Evolutionary conservation across 495 filamentous ascomycete species (phyloP), one percentile per base, ranked within the genome.

Genomic region (Neurospora sp.): DNA sequence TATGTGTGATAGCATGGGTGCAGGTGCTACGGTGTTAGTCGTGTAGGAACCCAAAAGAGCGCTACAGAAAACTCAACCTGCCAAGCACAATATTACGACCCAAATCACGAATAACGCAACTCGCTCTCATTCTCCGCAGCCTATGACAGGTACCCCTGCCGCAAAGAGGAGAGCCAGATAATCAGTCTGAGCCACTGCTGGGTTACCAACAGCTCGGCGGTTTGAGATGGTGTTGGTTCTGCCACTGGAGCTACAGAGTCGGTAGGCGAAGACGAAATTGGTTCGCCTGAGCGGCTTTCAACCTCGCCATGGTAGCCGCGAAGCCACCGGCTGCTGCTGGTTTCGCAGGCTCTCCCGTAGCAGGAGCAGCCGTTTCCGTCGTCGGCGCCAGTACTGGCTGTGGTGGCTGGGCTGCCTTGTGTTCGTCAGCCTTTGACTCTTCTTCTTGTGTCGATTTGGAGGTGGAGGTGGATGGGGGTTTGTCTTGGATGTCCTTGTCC

Each of bases 131-230:
- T 82, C 45, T 79, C 80, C 18, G 80, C 80, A 20, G 73, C 77
- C 44, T 79, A 83, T 16, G 82, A 81, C 37, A 89, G 85, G 0
- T 88, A 82, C 27, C 83, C 80, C 75, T 86, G 83, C 0, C 81
- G 83, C 83, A 89, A 88, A 7, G 87, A 87, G 31, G 87, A 78
- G 68, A 87, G 89, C 89, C 89, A 90, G 73, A 89, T 84, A 74
- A 89, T 87, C 0, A 86, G 81, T 27, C 87, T 84, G 0, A 90
- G 83, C 89, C 89, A 90, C 74, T 90, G 88, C 74, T 88, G 86
- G 0, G 87, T 90, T 71, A 89, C 84, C 70, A 87, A 81, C 31
- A 90, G 85, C 74, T 90, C 88, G n/a, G 88, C 87, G 70, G 86
- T 86, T 73, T 90, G 88, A 68, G 53, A 35, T 0, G 53, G 53